Base-by-base conservation (phyloP, 2,329 filamentous ascomycete genomes). In the Escovopsis sp. region DNA sequence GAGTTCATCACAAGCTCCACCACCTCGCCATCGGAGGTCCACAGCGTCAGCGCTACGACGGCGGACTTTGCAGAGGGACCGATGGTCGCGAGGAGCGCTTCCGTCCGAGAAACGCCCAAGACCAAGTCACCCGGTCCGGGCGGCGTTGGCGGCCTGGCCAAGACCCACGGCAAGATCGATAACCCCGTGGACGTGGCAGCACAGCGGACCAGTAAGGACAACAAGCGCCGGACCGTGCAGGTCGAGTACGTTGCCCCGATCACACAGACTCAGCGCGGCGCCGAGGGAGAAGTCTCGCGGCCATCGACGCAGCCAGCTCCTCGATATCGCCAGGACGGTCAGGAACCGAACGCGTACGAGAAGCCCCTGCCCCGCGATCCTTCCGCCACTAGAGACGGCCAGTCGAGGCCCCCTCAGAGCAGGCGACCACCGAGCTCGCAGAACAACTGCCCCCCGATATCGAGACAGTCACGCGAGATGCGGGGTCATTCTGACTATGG, bases 1-100 rank as follows among this genome's bases (percentile, higher is more conserved):
- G 85, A 88, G 55, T 88, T 95, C 59, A 95, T 98, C 56, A 96
- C 91, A 16, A 96, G 91, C 62, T 89, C 81, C 56, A 94, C 87
- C 5, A 95, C 89, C 8, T 85, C 83, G 40, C 79, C 85, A 10
- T 78, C 75, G 39, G 88, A 96, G 52, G 88, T 93, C 51, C 79
- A 86, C 50, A 84, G 86, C 51, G 79, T 84, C 2, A 83, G 84
- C 1, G 74, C 84, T 9, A 68, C 76, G 16, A 58, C 66, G 1
- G 68, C 73, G 30, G 74, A 77, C 14, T 62, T 62, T 6, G 58
- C 56, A 7, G 74, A 89, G 45, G 65, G 68, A 2, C 74, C 78
- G 0, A 61, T 70, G 43, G 71, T 94, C 37, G 77, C 76, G n/a
- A 78, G 89, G 53, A 95, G 88, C 61, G 82, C 87, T 24, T 98